A percentile compares a stretch with the other conserved stretches of the same genome.
These are phyloP conservation scores for Favolaschia claudopus DNA, from an alignment of 768 basidiomycete genomes.

Conservation along the genomic window DNA sequence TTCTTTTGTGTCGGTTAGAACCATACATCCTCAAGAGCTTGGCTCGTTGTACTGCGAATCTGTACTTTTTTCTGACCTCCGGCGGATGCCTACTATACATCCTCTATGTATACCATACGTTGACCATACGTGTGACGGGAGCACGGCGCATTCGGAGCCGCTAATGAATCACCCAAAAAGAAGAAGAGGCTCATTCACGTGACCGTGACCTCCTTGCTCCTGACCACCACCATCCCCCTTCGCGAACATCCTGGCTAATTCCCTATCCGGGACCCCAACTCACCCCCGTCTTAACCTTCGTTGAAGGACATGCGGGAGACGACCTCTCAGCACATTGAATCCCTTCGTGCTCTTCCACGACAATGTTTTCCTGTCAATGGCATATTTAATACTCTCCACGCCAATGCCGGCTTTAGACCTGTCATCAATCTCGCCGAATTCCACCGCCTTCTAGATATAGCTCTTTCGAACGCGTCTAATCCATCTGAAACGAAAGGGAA, in stretches of 20 bases:
- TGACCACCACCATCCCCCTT: background rate
- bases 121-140: no score
- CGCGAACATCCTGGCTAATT: background rate
- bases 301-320: constrained; percentile 17
- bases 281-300: no score
- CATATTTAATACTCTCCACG: background rate
- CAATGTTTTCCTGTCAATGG: background rate
- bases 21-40: no score
- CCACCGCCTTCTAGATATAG: constrained; percentile 28
- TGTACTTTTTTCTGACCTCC: no score
- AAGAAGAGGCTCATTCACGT: no score
- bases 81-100: no score
- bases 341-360: constrained; percentile 14
- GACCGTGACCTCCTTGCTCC: background rate
- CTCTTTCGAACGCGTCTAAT: constrained; percentile 25
- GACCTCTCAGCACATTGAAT: constrained; percentile 15
- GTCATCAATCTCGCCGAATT: constrained; percentile 35
- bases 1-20: no score
- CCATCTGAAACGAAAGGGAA: constrained; percentile 7
- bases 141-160: no score
- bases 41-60: no score
- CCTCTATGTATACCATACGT: no score
- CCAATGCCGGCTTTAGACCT: constrained; percentile 28
- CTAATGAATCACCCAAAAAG: no score
- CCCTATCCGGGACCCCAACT: background rate